Conservation (phyloP, 164 flowering plant genomes). For the Vitis amurensis region DNA sequence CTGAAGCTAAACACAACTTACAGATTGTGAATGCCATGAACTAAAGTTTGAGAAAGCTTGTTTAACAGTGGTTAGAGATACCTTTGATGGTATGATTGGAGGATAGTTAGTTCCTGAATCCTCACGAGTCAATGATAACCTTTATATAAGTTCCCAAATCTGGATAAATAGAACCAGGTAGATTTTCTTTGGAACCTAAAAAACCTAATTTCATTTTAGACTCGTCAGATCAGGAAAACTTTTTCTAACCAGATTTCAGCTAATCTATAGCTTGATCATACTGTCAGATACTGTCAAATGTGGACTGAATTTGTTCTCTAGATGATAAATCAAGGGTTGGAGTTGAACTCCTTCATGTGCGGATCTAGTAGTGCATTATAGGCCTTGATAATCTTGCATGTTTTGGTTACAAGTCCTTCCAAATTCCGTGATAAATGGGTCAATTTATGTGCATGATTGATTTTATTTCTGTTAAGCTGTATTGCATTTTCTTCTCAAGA, state of each 20-base stretch:
- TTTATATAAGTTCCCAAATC: not conserved
- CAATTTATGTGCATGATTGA: too few relatives aligned
- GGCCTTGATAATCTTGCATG: too few relatives aligned
- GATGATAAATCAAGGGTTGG: not conserved
- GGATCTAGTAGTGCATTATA: too few relatives aligned
- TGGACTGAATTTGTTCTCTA: not conserved
- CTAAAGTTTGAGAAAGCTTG: too few relatives aligned
- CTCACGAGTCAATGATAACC: too few relatives aligned
- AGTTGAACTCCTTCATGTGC: not conserved
- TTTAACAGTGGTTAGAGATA: too few relatives aligned
- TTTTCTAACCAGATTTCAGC: not conserved
- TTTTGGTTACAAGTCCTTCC: too few relatives aligned
- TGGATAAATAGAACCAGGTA: too few relatives aligned
- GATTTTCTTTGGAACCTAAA: not conserved
- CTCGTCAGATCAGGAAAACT: not conserved
- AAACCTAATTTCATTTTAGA: not conserved
- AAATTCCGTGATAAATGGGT: not conserved
- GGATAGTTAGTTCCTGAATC: too few relatives aligned
- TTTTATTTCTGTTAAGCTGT: not conserved
- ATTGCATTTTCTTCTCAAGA: slow-evolving; percentile 2
- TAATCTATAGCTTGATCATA: not conserved
- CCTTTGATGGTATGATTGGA: too few relatives aligned
- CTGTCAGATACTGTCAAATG: not conserved
- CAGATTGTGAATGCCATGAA: too few relatives aligned
- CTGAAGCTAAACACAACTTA: too few relatives aligned